A percentile compares a stretch with the other conserved stretches of the same genome.
Evolutionary conservation across 1,139 yeast species (phyloP).

Genomic region (Hansenula anomala): DNA sequence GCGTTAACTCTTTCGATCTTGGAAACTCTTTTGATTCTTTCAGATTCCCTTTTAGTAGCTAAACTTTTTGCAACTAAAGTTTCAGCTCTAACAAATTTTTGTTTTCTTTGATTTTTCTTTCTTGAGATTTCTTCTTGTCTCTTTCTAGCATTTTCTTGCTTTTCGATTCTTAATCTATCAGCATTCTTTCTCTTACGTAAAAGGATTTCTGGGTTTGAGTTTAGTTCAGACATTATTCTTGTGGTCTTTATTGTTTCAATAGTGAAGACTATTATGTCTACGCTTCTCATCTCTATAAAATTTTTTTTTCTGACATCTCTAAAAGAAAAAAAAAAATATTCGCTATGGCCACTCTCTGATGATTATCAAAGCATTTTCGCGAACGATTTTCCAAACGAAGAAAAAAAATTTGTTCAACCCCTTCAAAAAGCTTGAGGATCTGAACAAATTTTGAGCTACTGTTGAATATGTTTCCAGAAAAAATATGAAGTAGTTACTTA

Average conservation of each 20-base stretch:
- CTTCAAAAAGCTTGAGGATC: no score
- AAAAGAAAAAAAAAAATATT: background rate
- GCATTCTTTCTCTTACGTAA: constrained; percentile 74
- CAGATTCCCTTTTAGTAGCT: constrained; percentile 61
- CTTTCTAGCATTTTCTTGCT: constrained; percentile 41
- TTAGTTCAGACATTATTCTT: constrained; percentile 37
- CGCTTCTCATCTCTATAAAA: constrained; percentile 1
- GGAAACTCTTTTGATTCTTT: constrained; percentile 59
- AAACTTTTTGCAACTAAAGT: constrained; percentile 60
- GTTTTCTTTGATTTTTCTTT: constrained; percentile 36
- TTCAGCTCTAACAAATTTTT: constrained; percentile 68
- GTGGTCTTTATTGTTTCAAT: background rate
- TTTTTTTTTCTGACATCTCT: background rate
- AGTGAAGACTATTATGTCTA: no score
- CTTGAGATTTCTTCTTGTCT: constrained; percentile 40
- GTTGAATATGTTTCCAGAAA: no score
- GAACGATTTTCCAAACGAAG: no score
- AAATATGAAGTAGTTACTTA: no score
- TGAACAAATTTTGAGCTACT: no score
- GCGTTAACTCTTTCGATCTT: constrained; percentile 37
- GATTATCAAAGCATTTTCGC: no score
- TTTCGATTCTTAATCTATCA: constrained; percentile 63
- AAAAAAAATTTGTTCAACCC: no score
- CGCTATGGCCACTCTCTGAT: background rate
- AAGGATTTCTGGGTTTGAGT: constrained; percentile 71